Conservation (phyloP, 1,139 yeast genomes). For the Yamadazyma membranifaciens region DNA sequence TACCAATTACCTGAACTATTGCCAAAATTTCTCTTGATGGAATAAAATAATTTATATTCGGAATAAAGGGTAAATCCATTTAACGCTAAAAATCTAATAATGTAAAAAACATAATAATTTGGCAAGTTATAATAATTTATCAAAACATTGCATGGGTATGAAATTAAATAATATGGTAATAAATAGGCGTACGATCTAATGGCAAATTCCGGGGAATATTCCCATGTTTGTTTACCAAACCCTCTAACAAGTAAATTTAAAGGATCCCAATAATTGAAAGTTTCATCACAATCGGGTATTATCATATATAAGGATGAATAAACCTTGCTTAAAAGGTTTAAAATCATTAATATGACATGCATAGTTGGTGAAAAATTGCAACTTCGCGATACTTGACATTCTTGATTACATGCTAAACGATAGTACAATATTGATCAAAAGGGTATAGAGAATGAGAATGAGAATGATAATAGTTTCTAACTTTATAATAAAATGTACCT, state of each 20-base stretch:
- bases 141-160: constrained; percentile 33
- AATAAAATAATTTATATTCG: constrained; percentile 50
- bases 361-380: not conserved
- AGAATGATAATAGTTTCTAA: too few relatives aligned
- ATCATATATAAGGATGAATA: constrained; percentile 57
- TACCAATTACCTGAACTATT: constrained; percentile 55
- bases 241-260: constrained; percentile 72
- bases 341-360: not conserved
- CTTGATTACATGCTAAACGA: not conserved
- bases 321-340: constrained; percentile 36
- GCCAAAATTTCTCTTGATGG: constrained; percentile 37
- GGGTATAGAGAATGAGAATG: too few relatives aligned
- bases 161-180: constrained; percentile 35
- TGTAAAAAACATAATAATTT: constrained; percentile 46
- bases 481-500: too few relatives aligned
- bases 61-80: constrained; percentile 53
- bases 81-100: constrained; percentile 50
- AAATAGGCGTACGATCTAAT: constrained; percentile 83
- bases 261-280: constrained; percentile 93
- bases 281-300: constrained; percentile 84
- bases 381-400: not conserved
- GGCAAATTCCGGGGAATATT: constrained; percentile 87
- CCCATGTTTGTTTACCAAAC: constrained; percentile 96
- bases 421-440: too few relatives aligned
- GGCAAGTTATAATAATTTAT: constrained; percentile 19